phyloP scores from a whole-genome alignment of 2,329 filamentous ascomycete species.

The Ascochyta koolunga region DNA sequence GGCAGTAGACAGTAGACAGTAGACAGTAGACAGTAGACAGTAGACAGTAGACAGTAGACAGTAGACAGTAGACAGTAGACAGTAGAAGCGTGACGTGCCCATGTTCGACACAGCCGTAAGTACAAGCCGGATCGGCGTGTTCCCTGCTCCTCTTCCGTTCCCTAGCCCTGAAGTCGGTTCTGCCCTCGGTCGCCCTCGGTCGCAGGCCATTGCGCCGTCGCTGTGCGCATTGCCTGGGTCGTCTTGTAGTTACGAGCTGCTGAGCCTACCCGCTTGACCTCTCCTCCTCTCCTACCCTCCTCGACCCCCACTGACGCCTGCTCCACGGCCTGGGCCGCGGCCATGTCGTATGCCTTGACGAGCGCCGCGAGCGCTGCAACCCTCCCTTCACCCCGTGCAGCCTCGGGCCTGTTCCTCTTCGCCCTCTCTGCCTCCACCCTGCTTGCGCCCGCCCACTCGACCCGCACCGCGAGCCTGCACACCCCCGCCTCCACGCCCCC shows the following conservation, averaged over 20 bases:
- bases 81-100: not conserved
- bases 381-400: conserved; percentile 31
- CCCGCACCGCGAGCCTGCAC: conserved; percentile 23
- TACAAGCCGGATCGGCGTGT: conserved; percentile 38
- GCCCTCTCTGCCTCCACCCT: conserved; percentile 39
- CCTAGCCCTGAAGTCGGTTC: conserved; percentile 39
- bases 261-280: too few species aligned
- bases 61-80: too few species aligned
- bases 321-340: conserved; percentile 42
- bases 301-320: conserved; percentile 32
- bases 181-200: not conserved
- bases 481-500: conserved; percentile 21
- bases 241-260: too few species aligned
- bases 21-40: too few species aligned
- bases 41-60: too few species aligned
- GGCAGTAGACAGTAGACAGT: too few species aligned
- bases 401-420: conserved; percentile 39
- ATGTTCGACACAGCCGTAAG: conserved; percentile 25
- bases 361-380: conserved; percentile 33
- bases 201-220: conserved; percentile 31
- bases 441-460: conserved; percentile 30
- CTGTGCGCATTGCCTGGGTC: conserved; percentile 27
- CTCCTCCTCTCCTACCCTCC: too few species aligned
- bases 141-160: too few species aligned
- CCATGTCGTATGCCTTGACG: conserved; percentile 46